phyloP scores from a whole-genome alignment of 208 protist genomes.

The Leishmania guyanensis region DNA sequence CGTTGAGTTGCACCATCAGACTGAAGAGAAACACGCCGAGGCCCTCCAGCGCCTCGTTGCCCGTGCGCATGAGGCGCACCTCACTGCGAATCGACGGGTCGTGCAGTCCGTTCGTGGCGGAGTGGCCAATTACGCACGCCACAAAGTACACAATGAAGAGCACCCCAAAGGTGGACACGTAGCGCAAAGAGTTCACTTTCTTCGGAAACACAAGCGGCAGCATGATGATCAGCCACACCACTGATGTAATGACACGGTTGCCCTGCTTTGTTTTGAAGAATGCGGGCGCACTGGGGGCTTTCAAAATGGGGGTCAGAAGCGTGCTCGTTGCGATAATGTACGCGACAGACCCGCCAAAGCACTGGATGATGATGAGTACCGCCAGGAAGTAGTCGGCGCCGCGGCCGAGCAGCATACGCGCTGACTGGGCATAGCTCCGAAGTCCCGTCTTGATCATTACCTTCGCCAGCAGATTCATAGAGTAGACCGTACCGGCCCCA shows the following conservation, averaged over 20 bases:
- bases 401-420: conserved; percentile 47
- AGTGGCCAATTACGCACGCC: conserved; percentile 56
- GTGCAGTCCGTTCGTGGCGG: conserved; percentile 31
- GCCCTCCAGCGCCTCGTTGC: conserved; percentile 57
- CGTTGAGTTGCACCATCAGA: conserved; percentile 44
- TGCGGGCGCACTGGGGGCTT: conserved; percentile 17
- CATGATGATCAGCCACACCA: conserved; percentile 61
- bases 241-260: conserved; percentile 44
- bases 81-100: conserved; percentile 36
- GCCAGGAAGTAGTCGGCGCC: conserved; percentile 55
- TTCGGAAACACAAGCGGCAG: conserved; percentile 69
- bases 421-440: conserved; percentile 44
- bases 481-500: conserved; percentile 47
- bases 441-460: conserved; percentile 38
- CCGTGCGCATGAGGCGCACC: conserved; percentile 32
- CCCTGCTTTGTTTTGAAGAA: conserved; percentile 45
- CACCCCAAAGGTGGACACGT: conserved; percentile 61
- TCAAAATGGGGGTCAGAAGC: conserved; percentile 45
- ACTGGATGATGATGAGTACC: conserved; percentile 47
- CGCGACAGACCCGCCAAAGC: conserved; percentile 52
- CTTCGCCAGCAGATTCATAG: conserved; percentile 52
- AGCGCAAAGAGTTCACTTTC: conserved; percentile 69
- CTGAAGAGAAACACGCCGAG: conserved; percentile 52
- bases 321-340: conserved; percentile 64
- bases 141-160: conserved; percentile 71